Conservation (phyloP, 306 rosid genomes). For the Vachellia collinsii region DNA sequence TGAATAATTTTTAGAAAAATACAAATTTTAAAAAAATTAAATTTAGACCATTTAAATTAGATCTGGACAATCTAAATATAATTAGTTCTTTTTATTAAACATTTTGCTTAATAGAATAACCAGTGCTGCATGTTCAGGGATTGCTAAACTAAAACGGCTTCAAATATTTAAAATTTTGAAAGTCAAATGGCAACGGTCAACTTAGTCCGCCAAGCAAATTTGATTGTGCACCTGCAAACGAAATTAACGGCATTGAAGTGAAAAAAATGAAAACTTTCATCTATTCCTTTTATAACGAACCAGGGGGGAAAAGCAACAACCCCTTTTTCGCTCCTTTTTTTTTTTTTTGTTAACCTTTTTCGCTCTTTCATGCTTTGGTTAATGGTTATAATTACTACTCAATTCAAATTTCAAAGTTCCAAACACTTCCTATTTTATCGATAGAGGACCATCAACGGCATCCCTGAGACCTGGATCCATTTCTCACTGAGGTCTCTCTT, state of each 20-base stretch:
- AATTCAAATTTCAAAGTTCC: neutral
- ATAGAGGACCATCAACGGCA: constrained; percentile 54
- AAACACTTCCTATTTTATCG: constrained; percentile 35
- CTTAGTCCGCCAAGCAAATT: constrained; percentile 33
- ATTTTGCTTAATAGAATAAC: no score
- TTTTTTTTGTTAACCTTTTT: no score
- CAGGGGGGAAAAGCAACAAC: constrained; percentile 28
- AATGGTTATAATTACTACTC: no score
- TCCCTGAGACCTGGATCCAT: constrained; percentile 49
- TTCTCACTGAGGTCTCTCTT: constrained; percentile 50
- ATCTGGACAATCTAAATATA: no score
- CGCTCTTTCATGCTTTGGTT: neutral
- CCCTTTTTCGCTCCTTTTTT: neutral
- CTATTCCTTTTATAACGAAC: neutral
- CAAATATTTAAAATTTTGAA: constrained; percentile 49
- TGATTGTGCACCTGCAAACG: neutral
- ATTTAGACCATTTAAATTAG: no score
- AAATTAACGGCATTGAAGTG: constrained; percentile 38
- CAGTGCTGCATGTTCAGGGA: neutral
- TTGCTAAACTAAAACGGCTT: constrained; percentile 42
- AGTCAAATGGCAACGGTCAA: constrained; percentile 61
- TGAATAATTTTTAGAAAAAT: no score
- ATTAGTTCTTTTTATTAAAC: no score
- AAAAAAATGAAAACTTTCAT: neutral
- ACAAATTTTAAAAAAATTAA: no score